These are phyloP conservation scores for Zalerion maritima DNA, from an alignment of 495 filamentous ascomycete species.

Conservation along the genomic window DNA sequence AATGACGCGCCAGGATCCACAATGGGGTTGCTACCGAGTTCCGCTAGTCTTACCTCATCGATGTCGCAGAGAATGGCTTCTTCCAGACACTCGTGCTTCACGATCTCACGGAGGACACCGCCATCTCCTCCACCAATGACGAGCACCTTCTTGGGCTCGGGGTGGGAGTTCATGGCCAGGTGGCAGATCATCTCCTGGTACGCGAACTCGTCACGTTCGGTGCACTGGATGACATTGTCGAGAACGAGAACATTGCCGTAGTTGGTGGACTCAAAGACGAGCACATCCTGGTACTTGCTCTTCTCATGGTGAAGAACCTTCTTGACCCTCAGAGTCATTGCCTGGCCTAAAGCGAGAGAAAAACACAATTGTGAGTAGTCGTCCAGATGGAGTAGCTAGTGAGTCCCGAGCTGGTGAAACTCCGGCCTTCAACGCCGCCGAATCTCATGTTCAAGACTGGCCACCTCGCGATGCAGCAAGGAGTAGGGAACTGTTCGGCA, in stretches of 20 bases:
- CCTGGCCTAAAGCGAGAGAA: conserved; percentile 55
- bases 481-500: neutral
- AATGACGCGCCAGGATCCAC: neutral
- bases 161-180: conserved; percentile 96
- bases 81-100: conserved; percentile 92
- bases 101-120: conserved; percentile 90
- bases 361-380: neutral
- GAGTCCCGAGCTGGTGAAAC: no score
- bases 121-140: conserved; percentile 97
- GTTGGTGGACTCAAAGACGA: conserved; percentile 94
- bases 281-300: conserved; percentile 95
- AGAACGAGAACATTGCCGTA: conserved; percentile 95
- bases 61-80: conserved; percentile 96
- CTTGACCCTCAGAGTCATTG: conserved; percentile 96
- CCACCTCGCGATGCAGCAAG: no score
- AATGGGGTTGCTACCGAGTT: neutral
- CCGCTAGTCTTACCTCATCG: conserved; percentile 57
- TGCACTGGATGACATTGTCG: conserved; percentile 97
- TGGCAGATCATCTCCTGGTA: conserved; percentile 99
- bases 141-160: conserved; percentile 91
- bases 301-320: conserved; percentile 97
- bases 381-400: conserved; percentile 3
- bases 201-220: conserved; percentile 95
- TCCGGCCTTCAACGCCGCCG: no score
- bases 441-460: no score